Base-by-base conservation (phyloP, 768 basidiomycete species). In the Panaeolus cyanescens region DNA sequence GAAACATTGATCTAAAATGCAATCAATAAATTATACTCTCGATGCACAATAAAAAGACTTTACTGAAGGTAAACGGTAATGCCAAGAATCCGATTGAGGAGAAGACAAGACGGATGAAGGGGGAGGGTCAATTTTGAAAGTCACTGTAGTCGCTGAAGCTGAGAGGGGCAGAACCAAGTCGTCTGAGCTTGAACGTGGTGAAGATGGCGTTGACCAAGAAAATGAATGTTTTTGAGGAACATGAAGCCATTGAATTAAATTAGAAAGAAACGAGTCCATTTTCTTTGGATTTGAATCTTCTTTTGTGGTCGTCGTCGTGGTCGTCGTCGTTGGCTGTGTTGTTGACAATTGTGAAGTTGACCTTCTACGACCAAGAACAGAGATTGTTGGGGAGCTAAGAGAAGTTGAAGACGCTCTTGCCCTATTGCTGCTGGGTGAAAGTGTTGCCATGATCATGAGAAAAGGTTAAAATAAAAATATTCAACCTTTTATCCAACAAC, bases 351-450 rank as follows among this genome's bases (percentile, higher is more conserved):
- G 80, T 15, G 82, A 82, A 61, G 77, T 77, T 9, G 84, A 85
- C 15, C 83, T 81, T 61, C 85, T 79, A 60, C 84, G 79, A 39
- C 84, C 86, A 54, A 87, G 80, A 59, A 84, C 71, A 45, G 87
- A n/a, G n/a, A n/a, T 80, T 55, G 85, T 68, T 9, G 81, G 74
- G 32, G 85, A 81, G 32, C 83, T 78, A 54, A 88, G 80, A 64
- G 78, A 50, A 50, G 45, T 50, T 28, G 45, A 50, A 4, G 45
- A 50, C 30, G 45, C 25, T 28, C 45, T 50, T 28, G 45, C 45
- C n/a, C 45, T 50, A 28, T 50, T 50, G 30, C 20, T 42, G 25
- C 73, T 58, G 28, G 66, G 62, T n/a, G 64, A 62, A 31, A 62
- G 50, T 42, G 63, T 58, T 53, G 61, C 45, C 62, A 63, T 66